Evolutionary conservation across 805 yeast species (phyloP), one percentile per base, ranked within the genome.

Genomic region (Nakazawaea peltata): DNA sequence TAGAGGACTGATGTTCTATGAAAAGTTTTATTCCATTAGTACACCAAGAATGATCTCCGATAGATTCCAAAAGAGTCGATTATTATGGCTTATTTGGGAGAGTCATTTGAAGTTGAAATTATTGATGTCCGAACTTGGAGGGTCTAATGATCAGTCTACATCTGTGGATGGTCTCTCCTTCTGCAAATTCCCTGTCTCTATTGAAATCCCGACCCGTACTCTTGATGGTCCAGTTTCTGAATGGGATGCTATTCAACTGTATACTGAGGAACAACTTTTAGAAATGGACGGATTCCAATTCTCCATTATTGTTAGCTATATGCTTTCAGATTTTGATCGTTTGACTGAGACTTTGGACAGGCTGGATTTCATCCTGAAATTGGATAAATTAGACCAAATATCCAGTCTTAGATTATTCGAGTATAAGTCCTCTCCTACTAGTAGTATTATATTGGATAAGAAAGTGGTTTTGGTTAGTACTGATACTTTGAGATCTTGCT

Each of bases 71-170:
- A 36, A 51, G 26, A 34, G 58, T 7, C 45, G 68, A 39, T 42
- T 56, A 3, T 40, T 63, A 10, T 65, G 70, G 70, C 53, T 55
- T 4, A 50, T 56, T 5, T 65, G 61, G 61, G 57, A 54, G 38
- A 43, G 56, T 32, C 54, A 56, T 4, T n/a, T 34, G 54, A 52
- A 10, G 57, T 50, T 36, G 37, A 58, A 18, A 49, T 67, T 40
- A 37, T 58, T 18, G 51, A 54, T 42, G 45, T n/a, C n/a, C n/a
- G n/a, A n/a, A n/a, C n/a, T n/a, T n/a, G n/a, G n/a, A n/a, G n/a
- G n/a, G n/a, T n/a, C n/a, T n/a, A n/a, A n/a, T n/a, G n/a, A n/a
- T n/a, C 53, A 41, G 67, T 66, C 1, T 48, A 47, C 32, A 67
- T 68, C n/a, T 62, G 53, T 39, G 13, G 16, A 49, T 21, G 12